Conservation (phyloP, 2,329 filamentous ascomycete genomes). For the Saccharata proteae region DNA sequence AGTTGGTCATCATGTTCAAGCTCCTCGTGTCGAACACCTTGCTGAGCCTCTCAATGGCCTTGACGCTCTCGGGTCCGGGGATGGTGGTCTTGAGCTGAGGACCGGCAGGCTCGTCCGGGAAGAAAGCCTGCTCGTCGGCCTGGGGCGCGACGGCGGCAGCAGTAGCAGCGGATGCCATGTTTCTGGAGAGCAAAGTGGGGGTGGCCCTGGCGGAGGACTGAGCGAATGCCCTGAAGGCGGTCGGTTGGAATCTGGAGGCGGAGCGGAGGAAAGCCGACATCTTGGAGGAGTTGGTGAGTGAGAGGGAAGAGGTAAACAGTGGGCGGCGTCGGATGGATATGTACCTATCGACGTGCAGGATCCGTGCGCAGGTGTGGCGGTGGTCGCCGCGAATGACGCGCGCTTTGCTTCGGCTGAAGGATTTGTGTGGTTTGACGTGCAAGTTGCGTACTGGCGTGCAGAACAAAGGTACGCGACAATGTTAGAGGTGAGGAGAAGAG, state of each 20-base stretch:
- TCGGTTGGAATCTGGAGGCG: constrained; percentile 14
- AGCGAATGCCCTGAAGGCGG: constrained; percentile 12
- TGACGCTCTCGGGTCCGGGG: constrained; percentile 63
- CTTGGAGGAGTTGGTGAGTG: neutral
- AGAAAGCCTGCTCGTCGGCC: constrained; percentile 35
- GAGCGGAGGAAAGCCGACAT: constrained; percentile 24
- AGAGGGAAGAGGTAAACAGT: constrained; percentile 1
- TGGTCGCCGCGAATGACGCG: too few species aligned
- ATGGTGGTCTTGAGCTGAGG: constrained; percentile 48
- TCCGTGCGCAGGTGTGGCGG: too few species aligned
- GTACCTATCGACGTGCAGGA: too few species aligned
- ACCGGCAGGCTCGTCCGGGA: constrained; percentile 46
- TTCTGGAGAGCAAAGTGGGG: constrained; percentile 15
- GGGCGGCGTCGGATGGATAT: neutral
- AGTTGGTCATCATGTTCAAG: constrained; percentile 48
- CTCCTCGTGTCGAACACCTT: constrained; percentile 76
- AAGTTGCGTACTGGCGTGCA: too few species aligned
- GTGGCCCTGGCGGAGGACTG: constrained; percentile 12
- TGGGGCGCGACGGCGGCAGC: constrained; percentile 19
- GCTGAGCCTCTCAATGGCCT: constrained; percentile 57
- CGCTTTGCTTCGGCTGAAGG: too few species aligned
- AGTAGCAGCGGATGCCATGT: constrained; percentile 21
- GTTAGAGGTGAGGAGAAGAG: too few species aligned
- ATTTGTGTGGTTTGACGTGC: too few species aligned
- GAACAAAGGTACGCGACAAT: too few species aligned